These are phyloP conservation scores for Tausonia pullulans DNA, from an alignment of 1,284 basidiomycete genomes.

Conservation along the genomic window DNA sequence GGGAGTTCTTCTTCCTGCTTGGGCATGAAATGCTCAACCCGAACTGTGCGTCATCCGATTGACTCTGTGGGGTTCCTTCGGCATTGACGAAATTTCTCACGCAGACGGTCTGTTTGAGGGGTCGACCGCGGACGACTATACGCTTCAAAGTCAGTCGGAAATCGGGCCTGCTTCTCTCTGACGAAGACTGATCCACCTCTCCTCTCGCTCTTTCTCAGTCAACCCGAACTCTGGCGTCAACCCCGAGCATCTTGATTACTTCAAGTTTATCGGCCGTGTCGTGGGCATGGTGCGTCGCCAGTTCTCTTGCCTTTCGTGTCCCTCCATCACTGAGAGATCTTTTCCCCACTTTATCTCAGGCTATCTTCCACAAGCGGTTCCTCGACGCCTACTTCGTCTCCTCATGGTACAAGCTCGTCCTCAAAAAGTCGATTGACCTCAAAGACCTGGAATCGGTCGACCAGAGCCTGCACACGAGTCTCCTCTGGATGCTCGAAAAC, in stretches of 20 bases:
- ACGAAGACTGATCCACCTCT: too few species aligned
- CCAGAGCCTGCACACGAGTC: constrained; percentile 74
- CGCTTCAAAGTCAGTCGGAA: constrained; percentile 49
- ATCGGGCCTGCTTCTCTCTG: too few species aligned
- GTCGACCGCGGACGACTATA: constrained; percentile 97
- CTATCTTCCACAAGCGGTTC: constrained; percentile 95
- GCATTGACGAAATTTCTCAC: too few species aligned
- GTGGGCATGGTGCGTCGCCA: neutral
- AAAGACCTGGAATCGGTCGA: constrained; percentile 82
- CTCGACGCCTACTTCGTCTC: constrained; percentile 97
- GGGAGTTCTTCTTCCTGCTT: constrained; percentile 98
- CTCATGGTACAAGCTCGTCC: constrained; percentile 97
- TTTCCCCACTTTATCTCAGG: neutral
- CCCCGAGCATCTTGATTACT: constrained; percentile 97
- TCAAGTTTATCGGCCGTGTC: constrained; percentile 80
- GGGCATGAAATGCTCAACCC: constrained; percentile 97
- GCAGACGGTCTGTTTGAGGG: constrained; percentile 89
- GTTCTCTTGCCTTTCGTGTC: neutral
- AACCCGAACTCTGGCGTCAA: constrained; percentile 96
- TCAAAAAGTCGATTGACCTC: constrained; percentile 71
- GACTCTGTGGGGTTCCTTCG: too few species aligned
- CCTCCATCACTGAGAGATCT: neutral
- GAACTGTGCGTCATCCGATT: constrained; percentile 43
- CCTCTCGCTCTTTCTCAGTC: constrained; percentile 37
- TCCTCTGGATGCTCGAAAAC: constrained; percentile 96